phyloP scores from a whole-genome alignment of 345 rosid species.

The Sisymbrium altissimum region DNA sequence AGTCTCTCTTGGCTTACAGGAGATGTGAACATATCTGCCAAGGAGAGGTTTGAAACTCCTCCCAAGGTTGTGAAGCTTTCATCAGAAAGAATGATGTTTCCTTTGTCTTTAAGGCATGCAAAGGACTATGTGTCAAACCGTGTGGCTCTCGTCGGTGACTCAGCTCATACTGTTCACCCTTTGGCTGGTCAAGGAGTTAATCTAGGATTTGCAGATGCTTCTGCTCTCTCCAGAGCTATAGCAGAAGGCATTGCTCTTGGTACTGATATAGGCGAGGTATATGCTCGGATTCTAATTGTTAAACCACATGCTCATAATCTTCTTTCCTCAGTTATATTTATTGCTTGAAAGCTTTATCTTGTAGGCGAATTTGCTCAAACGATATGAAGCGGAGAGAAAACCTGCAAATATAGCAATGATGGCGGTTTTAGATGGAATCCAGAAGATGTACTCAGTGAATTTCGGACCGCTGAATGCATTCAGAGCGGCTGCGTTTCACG shows the following conservation, averaged over 20 bases:
- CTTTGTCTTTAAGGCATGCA: slow-evolving; percentile 79
- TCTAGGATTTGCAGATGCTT: slow-evolving; percentile 88
- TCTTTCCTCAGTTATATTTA: background rate
- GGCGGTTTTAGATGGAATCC: slow-evolving; percentile 85
- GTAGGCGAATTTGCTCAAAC: slow-evolving; percentile 56
- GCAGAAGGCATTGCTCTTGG: slow-evolving; percentile 82
- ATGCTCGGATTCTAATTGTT: background rate
- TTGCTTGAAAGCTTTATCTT: background rate
- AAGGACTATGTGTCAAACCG: slow-evolving; percentile 61
- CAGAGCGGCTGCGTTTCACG: slow-evolving; percentile 82
- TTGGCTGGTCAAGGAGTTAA: slow-evolving; percentile 98
- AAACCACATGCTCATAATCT: background rate
- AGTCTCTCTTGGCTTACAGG: slow-evolving; percentile 65
- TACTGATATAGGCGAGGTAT: slow-evolving; percentile 81
- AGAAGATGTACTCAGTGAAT: slow-evolving; percentile 77
- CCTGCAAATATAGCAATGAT: slow-evolving; percentile 78
- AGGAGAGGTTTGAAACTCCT: slow-evolving; percentile 71
- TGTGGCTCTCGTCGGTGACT: slow-evolving; percentile 81
- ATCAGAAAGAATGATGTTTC: slow-evolving; percentile 83
- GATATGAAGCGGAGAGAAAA: slow-evolving; percentile 80
- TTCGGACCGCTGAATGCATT: slow-evolving; percentile 76
- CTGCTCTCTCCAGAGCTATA: slow-evolving; percentile 63
- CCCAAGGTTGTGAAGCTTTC: slow-evolving; percentile 73
- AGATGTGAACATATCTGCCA: slow-evolving; percentile 37
- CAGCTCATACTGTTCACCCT: slow-evolving; percentile 95